Evolutionary conservation across 345 rosid species (phyloP).

Genomic region (Camelina sativa): DNA sequence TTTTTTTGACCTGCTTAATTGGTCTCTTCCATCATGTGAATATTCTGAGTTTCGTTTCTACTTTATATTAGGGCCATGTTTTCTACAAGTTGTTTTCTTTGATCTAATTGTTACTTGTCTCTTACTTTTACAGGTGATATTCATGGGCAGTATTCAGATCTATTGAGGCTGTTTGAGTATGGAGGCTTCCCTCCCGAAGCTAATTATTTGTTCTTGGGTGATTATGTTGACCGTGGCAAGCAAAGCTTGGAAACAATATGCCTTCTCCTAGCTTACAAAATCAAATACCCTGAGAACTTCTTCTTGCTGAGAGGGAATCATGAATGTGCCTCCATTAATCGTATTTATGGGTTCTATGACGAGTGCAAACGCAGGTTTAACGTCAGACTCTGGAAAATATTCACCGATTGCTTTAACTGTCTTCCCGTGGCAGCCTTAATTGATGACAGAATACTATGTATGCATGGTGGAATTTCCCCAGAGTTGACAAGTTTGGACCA

Average conservation of each 20-base stretch:
- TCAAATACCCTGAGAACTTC: slow-evolving; percentile 88
- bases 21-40: background rate
- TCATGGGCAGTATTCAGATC: slow-evolving; percentile 88
- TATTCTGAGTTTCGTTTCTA: background rate
- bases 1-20: slow-evolving; percentile 10
- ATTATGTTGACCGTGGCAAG: slow-evolving; percentile 97
- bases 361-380: slow-evolving; percentile 91
- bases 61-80: background rate
- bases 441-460: slow-evolving; percentile 89
- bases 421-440: slow-evolving; percentile 89
- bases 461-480: slow-evolving; percentile 98
- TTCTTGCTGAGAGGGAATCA: slow-evolving; percentile 88
- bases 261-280: slow-evolving; percentile 86
- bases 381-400: slow-evolving; percentile 77
- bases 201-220: slow-evolving; percentile 86
- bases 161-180: slow-evolving; percentile 86
- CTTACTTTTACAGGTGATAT: slow-evolving; percentile 69
- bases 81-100: background rate
- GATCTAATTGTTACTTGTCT: slow-evolving; percentile 8
- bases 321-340: slow-evolving; percentile 86
- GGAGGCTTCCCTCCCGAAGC: slow-evolving; percentile 91
- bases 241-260: slow-evolving; percentile 96
- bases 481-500: slow-evolving; percentile 73
- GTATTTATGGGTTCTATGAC: slow-evolving; percentile 91
- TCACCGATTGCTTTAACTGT: slow-evolving; percentile 91